Evolutionary conservation across 2,329 filamentous ascomycete genomes (phyloP).

Genomic region (Magnaporthiopsis incrustans): DNA sequence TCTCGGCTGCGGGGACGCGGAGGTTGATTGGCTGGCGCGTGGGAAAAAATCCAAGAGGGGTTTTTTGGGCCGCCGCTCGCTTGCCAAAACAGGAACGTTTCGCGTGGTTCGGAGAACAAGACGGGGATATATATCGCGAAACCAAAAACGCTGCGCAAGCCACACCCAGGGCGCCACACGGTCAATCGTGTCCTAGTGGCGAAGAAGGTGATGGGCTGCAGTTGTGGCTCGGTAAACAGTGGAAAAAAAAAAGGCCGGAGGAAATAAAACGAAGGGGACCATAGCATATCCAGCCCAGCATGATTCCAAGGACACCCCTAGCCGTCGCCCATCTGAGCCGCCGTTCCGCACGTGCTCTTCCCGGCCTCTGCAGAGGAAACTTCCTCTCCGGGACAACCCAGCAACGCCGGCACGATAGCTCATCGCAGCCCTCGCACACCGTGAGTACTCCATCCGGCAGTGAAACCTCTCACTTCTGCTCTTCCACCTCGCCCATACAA

Average conservation of each 20-base stretch:
- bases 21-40: background rate
- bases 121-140: background rate
- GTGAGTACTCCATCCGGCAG: background rate
- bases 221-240: too few relatives aligned
- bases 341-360: background rate
- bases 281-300: background rate
- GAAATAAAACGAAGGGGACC: background rate
- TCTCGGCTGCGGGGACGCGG: background rate
- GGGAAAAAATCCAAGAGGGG: background rate
- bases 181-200: background rate
- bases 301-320: background rate
- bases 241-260: too few relatives aligned
- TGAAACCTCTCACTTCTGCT: background rate
- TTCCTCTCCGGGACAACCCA: background rate
- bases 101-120: too few relatives aligned
- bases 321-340: background rate
- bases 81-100: background rate
- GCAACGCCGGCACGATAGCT: background rate
- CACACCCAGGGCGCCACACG: background rate
- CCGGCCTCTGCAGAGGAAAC: background rate
- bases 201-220: too few relatives aligned
- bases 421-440: conserved; percentile 3
- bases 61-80: background rate
- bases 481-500: too few relatives aligned
- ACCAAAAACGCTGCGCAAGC: background rate